Evolutionary conservation across 306 rosid species (phyloP), one percentile per base, ranked within the genome.

Genomic region (Leucaena leucocephala): DNA sequence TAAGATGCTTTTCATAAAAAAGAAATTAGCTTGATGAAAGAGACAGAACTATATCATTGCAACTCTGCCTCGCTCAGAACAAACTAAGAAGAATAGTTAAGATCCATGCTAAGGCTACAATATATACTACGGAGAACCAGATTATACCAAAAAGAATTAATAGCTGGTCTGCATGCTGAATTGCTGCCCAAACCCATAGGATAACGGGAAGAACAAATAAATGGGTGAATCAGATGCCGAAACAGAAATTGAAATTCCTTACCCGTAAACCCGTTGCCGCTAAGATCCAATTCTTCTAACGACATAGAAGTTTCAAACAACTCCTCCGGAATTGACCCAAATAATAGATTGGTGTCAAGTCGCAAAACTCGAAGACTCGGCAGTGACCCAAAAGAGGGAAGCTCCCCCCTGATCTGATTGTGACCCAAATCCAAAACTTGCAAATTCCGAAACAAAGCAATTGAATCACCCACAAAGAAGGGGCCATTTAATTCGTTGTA

Each of bases 241-340:
- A 35, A 58, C 58, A 76, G 71, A 49, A 84, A 27, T 27, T 27
- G 27, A 27, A 27, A 68, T 44, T 34, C 42, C 46, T 78, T 85
- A 95, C 98, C 97, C 61, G 94, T 92, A 78, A 95, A 92, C 12
- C 89, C 97, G 80, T 95, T 95, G 85, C 78, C 72, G 40, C 97
- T 88, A 46, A 95, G 97, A 92, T 95, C 95, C 86, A 95, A 82
- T 79, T 91, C 97, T 76, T 75, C 87, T 82, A 95, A 64, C 1
- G 72, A 75, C 80, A 92, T 33, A 5, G 92, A 88, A 80, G 73
- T 82, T 46, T 81, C 85, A 42, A 95, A 80, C 87, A 95, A 80
- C 74, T 84, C 92, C 83, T 79, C 87, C 1, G 95, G 94, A 49
- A 92, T 76, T n/a, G 75, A 78, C 72, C 97, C 98, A 4, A 49